Evolutionary conservation across 2,329 filamentous ascomycete genomes (phyloP), one percentile per base, ranked within the genome.

Genomic region (Fusarium continuum): DNA sequence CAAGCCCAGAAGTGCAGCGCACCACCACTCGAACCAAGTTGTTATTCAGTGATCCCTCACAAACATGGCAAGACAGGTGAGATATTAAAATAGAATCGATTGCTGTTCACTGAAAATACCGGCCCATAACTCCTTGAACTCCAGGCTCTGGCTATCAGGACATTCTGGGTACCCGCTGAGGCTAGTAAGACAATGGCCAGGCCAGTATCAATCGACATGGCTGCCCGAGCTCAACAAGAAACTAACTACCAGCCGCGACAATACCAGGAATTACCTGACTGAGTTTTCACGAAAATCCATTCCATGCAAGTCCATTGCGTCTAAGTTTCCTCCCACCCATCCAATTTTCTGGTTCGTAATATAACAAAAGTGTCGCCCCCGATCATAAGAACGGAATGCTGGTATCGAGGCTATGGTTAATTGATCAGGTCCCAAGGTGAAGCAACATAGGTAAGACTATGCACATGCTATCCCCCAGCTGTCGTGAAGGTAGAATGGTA

Each of bases 331-430:
- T 55, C 20, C 53, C 41, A 36, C 20, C 40, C 48, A 69, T 69
- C 53, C 63, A 69, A 65, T 43, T 59, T 63, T 58, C 23, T 55
- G 8, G 50, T 52, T 40, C 54, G 26, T 53, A 52, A 50, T 59
- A 41, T 29, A 44, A 44, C 54, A 55, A 52, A 45, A 16, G 25
- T 40, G 40, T 54, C 22, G 49, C 62, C 40, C 56, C 55, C 41
- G 46, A 28, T 39, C 40, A 28, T 43, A 16, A 48, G 36, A 48
- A 50, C 38, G 44, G 28, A 41, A 50, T n/a, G 55, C 55, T 64
- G 50, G 50, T 47, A 61, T 70, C 38, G 48, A 64, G 53, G 57
- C 58, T 70, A 65, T 40, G 48, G 67, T 70, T 69, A 70, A 70
- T 70, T 61, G 64, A 53, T 64, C 57, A 58, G 56, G 39, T 38